These are phyloP conservation scores for Ceratocystis smalleyi DNA, from an alignment of 2,329 filamentous ascomycete genomes.

Conservation along the genomic window DNA sequence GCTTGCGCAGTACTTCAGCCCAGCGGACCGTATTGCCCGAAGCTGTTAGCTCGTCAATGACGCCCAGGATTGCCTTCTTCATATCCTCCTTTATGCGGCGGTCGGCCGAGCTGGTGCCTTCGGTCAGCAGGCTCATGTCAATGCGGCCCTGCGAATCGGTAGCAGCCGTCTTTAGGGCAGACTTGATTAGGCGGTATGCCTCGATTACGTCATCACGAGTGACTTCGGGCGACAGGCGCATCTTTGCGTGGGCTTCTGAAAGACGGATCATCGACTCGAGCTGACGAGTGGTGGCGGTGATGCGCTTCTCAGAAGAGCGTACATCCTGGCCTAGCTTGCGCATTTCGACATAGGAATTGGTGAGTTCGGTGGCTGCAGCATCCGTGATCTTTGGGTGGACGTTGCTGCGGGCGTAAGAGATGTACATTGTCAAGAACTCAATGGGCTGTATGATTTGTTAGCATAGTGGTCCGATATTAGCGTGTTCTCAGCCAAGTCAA, in stretches of 20 bases:
- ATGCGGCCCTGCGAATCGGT: slow-evolving; percentile 87
- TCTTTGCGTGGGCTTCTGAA: slow-evolving; percentile 90
- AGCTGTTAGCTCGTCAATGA: slow-evolving; percentile 66
- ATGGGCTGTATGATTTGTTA: slow-evolving; percentile 44
- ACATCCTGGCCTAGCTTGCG: slow-evolving; percentile 80
- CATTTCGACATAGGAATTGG: slow-evolving; percentile 84
- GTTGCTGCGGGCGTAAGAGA: slow-evolving; percentile 82
- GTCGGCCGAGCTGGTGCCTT: slow-evolving; percentile 84
- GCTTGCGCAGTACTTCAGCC: slow-evolving; percentile 56
- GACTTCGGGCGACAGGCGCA: slow-evolving; percentile 68
- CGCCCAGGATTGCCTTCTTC: slow-evolving; percentile 57
- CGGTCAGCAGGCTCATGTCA: slow-evolving; percentile 89
- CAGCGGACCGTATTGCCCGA: slow-evolving; percentile 54
- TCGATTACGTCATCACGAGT: slow-evolving; percentile 72
- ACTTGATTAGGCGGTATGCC: slow-evolving; percentile 82
- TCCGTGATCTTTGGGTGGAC: slow-evolving; percentile 70
- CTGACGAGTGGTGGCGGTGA: slow-evolving; percentile 92
- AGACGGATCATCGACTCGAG: slow-evolving; percentile 98
- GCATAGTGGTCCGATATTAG: background rate
- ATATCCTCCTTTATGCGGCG: slow-evolving; percentile 60
- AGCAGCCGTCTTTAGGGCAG: slow-evolving; percentile 89
- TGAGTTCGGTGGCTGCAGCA: slow-evolving; percentile 67
- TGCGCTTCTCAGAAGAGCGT: slow-evolving; percentile 79
- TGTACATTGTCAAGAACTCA: slow-evolving; percentile 91
- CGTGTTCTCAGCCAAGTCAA: no score